A percentile compares a stretch with the other conserved stretches of the same genome.
Conservation (phyloP, 441 rosid genomes). For the Pelargonium myrrhifolium region DNA sequence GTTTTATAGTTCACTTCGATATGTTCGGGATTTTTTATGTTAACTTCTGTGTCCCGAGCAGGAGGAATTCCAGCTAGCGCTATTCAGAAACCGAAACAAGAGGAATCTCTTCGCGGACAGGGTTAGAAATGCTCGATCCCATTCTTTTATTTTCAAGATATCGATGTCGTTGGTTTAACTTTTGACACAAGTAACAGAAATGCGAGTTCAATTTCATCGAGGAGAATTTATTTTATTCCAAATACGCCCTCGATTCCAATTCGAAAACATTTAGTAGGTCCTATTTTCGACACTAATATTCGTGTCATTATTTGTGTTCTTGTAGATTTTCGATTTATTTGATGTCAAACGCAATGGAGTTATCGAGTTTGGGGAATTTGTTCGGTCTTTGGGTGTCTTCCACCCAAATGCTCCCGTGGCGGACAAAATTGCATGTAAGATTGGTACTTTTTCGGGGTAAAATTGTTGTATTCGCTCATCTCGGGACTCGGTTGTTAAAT, state of each 20-base stretch:
- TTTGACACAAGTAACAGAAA: too few species aligned
- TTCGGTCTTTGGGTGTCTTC: conserved; percentile 66
- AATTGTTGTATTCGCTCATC: neutral
- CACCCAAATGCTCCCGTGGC: conserved; percentile 62
- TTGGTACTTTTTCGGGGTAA: neutral
- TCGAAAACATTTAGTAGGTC: too few species aligned
- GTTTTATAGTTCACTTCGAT: neutral
- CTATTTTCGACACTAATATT: neutral
- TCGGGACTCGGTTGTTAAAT: neutral
- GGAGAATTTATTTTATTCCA: too few species aligned
- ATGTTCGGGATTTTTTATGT: neutral
- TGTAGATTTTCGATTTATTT: conserved; percentile 72
- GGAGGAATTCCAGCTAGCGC: conserved; percentile 89
- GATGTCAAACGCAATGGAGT: conserved; percentile 90
- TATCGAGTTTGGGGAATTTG: conserved; percentile 82
- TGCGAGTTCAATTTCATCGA: too few species aligned
- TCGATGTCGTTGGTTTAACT: neutral
- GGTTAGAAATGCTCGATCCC: conserved; percentile 31
- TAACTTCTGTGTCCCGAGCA: conserved; percentile 20
- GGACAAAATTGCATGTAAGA: conserved; percentile 61
- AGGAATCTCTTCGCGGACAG: conserved; percentile 82
- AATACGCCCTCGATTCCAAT: too few species aligned
- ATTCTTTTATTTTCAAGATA: neutral
- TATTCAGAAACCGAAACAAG: conserved; percentile 59
- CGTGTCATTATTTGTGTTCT: neutral